Base-by-base conservation (phyloP, 1,284 basidiomycete species). In the Cutaneotrichosporon cutaneum region DNA sequence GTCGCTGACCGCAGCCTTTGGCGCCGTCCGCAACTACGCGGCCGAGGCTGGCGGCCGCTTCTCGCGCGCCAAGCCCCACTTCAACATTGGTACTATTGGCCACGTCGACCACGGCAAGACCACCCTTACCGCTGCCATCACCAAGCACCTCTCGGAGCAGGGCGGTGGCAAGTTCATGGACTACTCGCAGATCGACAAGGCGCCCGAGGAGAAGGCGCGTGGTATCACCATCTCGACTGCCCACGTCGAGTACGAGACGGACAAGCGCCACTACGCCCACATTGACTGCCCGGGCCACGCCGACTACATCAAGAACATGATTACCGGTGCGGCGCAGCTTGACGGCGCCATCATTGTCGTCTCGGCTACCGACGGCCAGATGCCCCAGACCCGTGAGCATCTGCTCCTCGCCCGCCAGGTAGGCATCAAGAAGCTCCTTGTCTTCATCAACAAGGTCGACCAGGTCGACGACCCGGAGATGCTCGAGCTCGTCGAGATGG, bases 381-480 rank as follows among this genome's bases (percentile, higher is more conserved):
- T 99, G 96, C 96, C 96, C 60, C 96, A 99, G 82, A 99, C 96
- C 60, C 88, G 95, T 72, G 96, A 99, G 84, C 96, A 99, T 82
- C 82, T 99, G 70, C 87, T 99, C 55, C 87, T 99, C 60, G 95
- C 95, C 72, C 91, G 93, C 77, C 96, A 99, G 83, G 94, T 99
- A 71, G 96, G 96, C 71, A 92, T 99, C 80, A 95, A 96, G 83
- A 93, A 90, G 81, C 87, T 99, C 47, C 92, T 99, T 67, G 96
- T 99, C 70, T 99, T 98, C 84, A 94, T 99, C 81, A 99, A 66
- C 64, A 97, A 98, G 83, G 89, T 99, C 67, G 96, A 99, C 82
- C 87, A 90, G 84, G 90, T 99, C 64, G 87, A 90, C 68, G 96
- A 99, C 85, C 86, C 88, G 33, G 96, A 99, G 85, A 98, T 99